phyloP scores from a whole-genome alignment of 495 filamentous ascomycete genomes.

The Talaromyces liani region DNA sequence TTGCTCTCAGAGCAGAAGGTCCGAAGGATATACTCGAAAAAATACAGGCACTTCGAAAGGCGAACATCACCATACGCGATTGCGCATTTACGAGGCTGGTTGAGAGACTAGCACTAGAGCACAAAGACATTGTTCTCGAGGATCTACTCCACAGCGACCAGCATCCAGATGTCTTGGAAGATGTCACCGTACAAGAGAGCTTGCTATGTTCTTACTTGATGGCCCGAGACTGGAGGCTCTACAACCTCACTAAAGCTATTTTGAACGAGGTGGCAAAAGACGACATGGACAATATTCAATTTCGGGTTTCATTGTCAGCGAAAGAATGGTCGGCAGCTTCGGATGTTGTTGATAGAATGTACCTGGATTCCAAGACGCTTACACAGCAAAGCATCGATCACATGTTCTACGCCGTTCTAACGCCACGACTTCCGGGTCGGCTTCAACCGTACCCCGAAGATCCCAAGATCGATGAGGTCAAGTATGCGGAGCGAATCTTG shows the following conservation, averaged over 20 bases:
- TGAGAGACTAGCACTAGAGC: constrained; percentile 46
- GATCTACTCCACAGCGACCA: constrained; percentile 61
- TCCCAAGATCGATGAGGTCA: constrained; percentile 18
- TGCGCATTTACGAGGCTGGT: constrained; percentile 55
- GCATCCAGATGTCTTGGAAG: constrained; percentile 68
- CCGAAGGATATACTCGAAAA: constrained; percentile 44
- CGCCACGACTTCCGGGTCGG: constrained; percentile 22
- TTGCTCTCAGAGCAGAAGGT: constrained; percentile 53
- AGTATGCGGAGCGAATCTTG: constrained; percentile 28
- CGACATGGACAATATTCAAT: constrained; percentile 32
- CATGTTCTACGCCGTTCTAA: constrained; percentile 27
- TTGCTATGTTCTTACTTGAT: constrained; percentile 45
- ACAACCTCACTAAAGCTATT: constrained; percentile 46
- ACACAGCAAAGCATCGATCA: constrained; percentile 27
- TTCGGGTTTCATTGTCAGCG: constrained; percentile 34
- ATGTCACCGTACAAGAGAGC: constrained; percentile 48
- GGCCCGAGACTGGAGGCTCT: constrained; percentile 40
- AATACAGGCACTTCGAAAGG: constrained; percentile 47
- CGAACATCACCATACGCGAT: constrained; percentile 49
- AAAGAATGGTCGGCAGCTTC: constrained; percentile 26
- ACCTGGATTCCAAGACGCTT: constrained; percentile 19
- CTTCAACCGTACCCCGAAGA: constrained; percentile 10
- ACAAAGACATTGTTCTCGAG: constrained; percentile 48
- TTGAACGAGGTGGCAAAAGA: constrained; percentile 29
- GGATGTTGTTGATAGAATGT: constrained; percentile 30